These are phyloP conservation scores for Ceratobasidium sp. DNA, from an alignment of 1,284 basidiomycete genomes.

Conservation along the genomic window DNA sequence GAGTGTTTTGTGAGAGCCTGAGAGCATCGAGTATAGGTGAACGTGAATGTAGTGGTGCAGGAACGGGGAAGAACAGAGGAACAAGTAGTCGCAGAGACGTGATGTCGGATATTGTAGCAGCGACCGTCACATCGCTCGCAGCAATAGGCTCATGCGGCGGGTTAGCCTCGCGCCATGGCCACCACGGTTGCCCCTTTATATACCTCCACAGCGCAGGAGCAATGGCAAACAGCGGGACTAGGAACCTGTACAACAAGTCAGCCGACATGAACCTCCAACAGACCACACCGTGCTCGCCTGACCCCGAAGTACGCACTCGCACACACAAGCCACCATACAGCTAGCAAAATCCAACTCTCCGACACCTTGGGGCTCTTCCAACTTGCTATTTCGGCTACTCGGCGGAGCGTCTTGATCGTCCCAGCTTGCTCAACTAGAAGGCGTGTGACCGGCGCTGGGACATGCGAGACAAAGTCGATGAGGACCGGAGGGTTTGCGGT, in stretches of 20 bases:
- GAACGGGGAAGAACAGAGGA: conserved; percentile 11
- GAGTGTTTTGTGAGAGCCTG: background rate
- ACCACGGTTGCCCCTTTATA: conserved; percentile 24
- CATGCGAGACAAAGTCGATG: conserved; percentile 47
- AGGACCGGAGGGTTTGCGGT: conserved; percentile 34
- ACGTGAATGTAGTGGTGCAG: conserved; percentile 5
- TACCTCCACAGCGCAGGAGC: conserved; percentile 25
- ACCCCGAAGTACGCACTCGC: conserved; percentile 43
- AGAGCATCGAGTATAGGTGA: conserved; percentile 32
- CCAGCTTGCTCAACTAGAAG: conserved; percentile 48
- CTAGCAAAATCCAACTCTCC: conserved; percentile 48
- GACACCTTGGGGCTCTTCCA: conserved; percentile 46
- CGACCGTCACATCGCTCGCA: conserved; percentile 35
- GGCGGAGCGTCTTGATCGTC: conserved; percentile 31
- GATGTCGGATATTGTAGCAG: conserved; percentile 32
- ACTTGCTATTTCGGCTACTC: conserved; percentile 45
- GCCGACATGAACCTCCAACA: background rate
- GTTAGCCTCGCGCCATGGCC: conserved; percentile 17
- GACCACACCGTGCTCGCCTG: conserved; percentile 42
- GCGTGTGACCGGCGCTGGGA: conserved; percentile 47
- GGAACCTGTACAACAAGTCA: conserved; percentile 11
- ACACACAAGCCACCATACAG: conserved; percentile 46
- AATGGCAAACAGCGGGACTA: conserved; percentile 23
- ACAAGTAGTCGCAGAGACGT: conserved; percentile 30
- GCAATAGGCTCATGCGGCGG: conserved; percentile 18